Conservation (phyloP, 768 basidiomycete species). For the Hygrophoropsis aurantiaca region DNA sequence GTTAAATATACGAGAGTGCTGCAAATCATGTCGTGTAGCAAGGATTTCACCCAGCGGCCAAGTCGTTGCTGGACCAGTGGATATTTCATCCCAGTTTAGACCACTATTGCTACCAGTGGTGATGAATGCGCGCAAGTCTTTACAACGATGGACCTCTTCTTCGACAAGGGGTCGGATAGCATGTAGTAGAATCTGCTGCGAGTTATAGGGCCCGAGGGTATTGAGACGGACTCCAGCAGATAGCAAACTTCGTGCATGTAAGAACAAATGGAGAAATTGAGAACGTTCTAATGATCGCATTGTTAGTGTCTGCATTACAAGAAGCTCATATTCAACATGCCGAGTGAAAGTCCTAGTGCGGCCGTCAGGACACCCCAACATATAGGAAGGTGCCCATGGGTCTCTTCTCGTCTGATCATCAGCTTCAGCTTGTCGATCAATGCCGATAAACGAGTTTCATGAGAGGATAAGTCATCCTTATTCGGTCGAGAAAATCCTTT, state of each 20-base stretch:
- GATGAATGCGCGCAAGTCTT: conserved; percentile 46
- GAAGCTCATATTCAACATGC: conserved; percentile 37
- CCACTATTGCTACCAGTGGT: conserved; percentile 5
- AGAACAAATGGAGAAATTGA: conserved; percentile 87
- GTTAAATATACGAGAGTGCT: conserved; percentile 97
- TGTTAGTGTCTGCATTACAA: conserved; percentile 5
- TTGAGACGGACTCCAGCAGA: conserved; percentile 94
- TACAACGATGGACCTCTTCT: conserved; percentile 45
- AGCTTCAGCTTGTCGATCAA: conserved; percentile 73
- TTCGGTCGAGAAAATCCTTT: conserved; percentile 72
- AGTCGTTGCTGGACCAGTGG: conserved; percentile 76
- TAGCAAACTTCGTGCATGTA: conserved; percentile 85
- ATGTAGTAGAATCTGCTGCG: conserved; percentile 85
- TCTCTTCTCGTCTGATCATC: conserved; percentile 59
- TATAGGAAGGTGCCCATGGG: conserved; percentile 80
- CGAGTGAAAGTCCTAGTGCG: conserved; percentile 68
- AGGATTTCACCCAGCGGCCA: conserved; percentile 97
- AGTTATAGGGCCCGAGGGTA: conserved; percentile 86
- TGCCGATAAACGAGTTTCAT: conserved; percentile 17
- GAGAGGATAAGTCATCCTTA: conserved; percentile 16
- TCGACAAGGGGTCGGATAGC: conserved; percentile 67
- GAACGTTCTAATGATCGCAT: conserved; percentile 58
- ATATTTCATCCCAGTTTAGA: conserved; percentile 17
- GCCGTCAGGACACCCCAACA: conserved; percentile 90
- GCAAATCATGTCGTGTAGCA: conserved; percentile 85